Evolutionary conservation across 1,284 basidiomycete genomes (phyloP).

Genomic region (Irpex sp.): DNA sequence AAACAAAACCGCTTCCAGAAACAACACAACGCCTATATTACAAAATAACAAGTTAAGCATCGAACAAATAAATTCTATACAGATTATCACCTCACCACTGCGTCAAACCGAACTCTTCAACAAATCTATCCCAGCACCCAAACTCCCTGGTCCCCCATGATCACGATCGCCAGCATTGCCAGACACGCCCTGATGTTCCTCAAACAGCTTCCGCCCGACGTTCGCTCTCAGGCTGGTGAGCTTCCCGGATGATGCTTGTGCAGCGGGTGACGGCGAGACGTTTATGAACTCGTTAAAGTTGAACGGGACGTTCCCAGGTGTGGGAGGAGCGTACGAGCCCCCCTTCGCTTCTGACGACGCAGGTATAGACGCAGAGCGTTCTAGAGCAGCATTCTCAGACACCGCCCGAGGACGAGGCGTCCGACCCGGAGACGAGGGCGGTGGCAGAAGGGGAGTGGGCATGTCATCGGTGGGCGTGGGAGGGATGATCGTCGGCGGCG

Average conservation of each 20-base stretch:
- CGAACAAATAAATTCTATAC: not conserved
- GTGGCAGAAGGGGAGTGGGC: constrained; percentile 24
- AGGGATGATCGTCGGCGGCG: constrained; percentile 28
- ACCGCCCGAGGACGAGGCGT: constrained; percentile 5
- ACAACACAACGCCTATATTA: too few species aligned
- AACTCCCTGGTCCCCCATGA: constrained; percentile 17
- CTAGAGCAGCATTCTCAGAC: constrained; percentile 8
- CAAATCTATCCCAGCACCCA: constrained; percentile 49
- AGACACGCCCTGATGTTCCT: constrained; percentile 49
- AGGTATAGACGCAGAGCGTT: constrained; percentile 10
- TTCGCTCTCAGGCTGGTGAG: constrained; percentile 51
- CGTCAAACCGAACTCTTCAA: constrained; percentile 32
- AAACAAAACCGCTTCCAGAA: too few species aligned
- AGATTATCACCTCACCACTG: not conserved
- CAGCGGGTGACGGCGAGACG: constrained; percentile 60
- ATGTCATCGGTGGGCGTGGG: constrained; percentile 33
- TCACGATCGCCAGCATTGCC: constrained; percentile 8
- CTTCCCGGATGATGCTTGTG: constrained; percentile 32
- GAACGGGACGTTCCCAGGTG: constrained; percentile 43
- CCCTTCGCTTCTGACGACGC: constrained; percentile 1
- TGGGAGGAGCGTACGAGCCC: constrained; percentile 28
- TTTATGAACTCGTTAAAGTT: constrained; percentile 72
- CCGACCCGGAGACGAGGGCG: constrained; percentile 27
- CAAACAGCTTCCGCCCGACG: constrained; percentile 65
- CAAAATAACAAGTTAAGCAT: not conserved